Evolutionary conservation across 2,329 filamentous ascomycete genomes (phyloP).

Genomic region (Elsinoe ampelina): DNA sequence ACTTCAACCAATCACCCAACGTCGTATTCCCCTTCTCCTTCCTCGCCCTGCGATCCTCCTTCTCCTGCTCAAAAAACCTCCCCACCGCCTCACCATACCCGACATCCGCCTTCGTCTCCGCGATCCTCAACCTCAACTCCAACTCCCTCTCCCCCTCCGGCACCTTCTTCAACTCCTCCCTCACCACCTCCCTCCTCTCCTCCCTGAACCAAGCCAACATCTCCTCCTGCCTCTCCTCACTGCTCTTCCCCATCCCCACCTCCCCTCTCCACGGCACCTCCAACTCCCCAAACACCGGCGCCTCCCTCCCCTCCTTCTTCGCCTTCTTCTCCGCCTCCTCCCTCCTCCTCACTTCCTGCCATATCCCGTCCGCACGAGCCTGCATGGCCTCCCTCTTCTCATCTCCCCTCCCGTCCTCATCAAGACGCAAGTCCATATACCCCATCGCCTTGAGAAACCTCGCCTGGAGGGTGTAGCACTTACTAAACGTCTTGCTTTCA

Average conservation of each 20-base stretch:
- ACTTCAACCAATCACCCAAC: slow-evolving; percentile 33
- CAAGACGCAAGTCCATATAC: slow-evolving; percentile 57
- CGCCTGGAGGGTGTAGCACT: slow-evolving; percentile 84
- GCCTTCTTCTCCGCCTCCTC: slow-evolving; percentile 66
- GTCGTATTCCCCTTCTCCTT: slow-evolving; percentile 46
- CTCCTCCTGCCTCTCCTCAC: slow-evolving; percentile 16
- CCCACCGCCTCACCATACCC: slow-evolving; percentile 51
- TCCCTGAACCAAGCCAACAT: slow-evolving; percentile 17
- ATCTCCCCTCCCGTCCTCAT: slow-evolving; percentile 47
- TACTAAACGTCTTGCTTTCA: slow-evolving; percentile 68
- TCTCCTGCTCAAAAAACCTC: slow-evolving; percentile 48
- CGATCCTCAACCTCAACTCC: slow-evolving; percentile 55
- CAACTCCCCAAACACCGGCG: slow-evolving; percentile 52
- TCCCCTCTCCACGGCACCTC: slow-evolving; percentile 12
- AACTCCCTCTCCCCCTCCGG: slow-evolving; percentile 46
- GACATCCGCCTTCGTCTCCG: slow-evolving; percentile 52
- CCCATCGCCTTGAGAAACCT: slow-evolving; percentile 86
- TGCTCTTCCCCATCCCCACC: background rate
- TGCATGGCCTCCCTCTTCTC: slow-evolving; percentile 54
- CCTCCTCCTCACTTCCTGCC: slow-evolving; percentile 75
- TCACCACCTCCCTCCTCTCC: slow-evolving; percentile 23
- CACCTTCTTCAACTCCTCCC: slow-evolving; percentile 27
- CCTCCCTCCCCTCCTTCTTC: slow-evolving; percentile 44
- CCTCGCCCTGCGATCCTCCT: slow-evolving; percentile 45
- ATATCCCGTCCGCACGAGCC: slow-evolving; percentile 88